phyloP scores from a whole-genome alignment of 306 rosid genomes.

The Cajanus cajan region DNA sequence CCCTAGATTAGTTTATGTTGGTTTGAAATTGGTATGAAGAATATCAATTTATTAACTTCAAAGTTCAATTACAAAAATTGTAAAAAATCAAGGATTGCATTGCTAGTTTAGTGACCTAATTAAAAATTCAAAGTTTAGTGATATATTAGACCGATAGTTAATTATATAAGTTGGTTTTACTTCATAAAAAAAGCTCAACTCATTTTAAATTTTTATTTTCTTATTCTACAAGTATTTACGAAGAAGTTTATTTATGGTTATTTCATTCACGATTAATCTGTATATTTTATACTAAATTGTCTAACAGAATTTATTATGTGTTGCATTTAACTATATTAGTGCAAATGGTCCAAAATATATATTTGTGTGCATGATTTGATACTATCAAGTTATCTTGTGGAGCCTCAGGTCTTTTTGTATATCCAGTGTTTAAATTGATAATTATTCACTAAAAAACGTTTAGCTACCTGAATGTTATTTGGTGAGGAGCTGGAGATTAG shows the following conservation, averaged over 20 bases:
- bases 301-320: not conserved
- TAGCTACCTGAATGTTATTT: constrained; percentile 67
- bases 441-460: not conserved
- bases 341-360: not conserved
- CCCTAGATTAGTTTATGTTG: too few relatives aligned
- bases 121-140: too few relatives aligned
- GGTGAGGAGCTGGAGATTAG: constrained; percentile 57
- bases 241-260: not conserved
- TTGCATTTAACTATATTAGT: not conserved
- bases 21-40: too few relatives aligned
- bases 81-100: too few relatives aligned
- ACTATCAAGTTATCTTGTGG: not conserved
- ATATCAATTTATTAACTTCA: too few relatives aligned
- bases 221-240: not conserved
- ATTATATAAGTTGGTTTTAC: not conserved
- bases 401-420: not conserved
- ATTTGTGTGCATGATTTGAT: not conserved
- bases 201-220: not conserved
- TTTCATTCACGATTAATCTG: not conserved
- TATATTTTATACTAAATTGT: not conserved
- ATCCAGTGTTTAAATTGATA: constrained; percentile 13
- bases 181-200: not conserved
- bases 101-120: too few relatives aligned
- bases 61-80: too few relatives aligned
- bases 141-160: not conserved